phyloP scores from a whole-genome alignment of 208 protist species.

The Angomonas deanei region DNA sequence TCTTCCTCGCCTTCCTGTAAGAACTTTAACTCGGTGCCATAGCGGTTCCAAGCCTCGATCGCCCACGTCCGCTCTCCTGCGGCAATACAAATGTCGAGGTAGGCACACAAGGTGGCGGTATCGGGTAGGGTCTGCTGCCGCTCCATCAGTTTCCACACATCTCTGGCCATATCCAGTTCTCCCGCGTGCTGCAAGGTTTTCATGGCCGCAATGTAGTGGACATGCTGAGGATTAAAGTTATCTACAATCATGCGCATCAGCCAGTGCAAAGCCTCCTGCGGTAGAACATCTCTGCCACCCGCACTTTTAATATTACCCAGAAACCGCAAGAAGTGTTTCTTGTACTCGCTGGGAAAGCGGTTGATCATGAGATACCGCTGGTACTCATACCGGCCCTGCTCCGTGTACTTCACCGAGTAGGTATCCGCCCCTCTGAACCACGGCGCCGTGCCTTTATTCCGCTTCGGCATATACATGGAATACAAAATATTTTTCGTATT shows the following conservation, averaged over 20 bases:
- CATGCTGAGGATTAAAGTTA: conserved; percentile 91
- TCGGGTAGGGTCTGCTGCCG: conserved; percentile 89
- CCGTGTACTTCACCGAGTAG: conserved; percentile 89
- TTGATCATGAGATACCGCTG: conserved; percentile 91
- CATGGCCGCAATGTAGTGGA: conserved; percentile 90
- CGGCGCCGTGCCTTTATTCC: conserved; percentile 86
- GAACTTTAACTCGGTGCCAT: conserved; percentile 84
- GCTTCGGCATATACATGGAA: conserved; percentile 90
- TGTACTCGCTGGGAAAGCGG: conserved; percentile 88
- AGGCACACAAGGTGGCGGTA: conserved; percentile 81
- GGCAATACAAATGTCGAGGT: conserved; percentile 75
- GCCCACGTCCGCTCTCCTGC: conserved; percentile 79
- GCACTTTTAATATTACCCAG: conserved; percentile 63
- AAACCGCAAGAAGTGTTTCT: conserved; percentile 84
- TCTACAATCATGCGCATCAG: conserved; percentile 91
- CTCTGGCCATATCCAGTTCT: conserved; percentile 86
- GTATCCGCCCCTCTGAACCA: conserved; percentile 91
- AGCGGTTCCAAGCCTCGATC: conserved; percentile 88
- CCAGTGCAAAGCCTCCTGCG: conserved; percentile 90
- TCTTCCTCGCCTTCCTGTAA: conserved; percentile 74
- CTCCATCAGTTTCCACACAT: conserved; percentile 92
- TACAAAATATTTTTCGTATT: conserved; percentile 86
- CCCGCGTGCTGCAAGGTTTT: conserved; percentile 57
- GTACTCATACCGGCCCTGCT: conserved; percentile 90
- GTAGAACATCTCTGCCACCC: conserved; percentile 27